phyloP scores from a whole-genome alignment of 2,329 filamentous ascomycete species.

The Aspergillus sp. region DNA sequence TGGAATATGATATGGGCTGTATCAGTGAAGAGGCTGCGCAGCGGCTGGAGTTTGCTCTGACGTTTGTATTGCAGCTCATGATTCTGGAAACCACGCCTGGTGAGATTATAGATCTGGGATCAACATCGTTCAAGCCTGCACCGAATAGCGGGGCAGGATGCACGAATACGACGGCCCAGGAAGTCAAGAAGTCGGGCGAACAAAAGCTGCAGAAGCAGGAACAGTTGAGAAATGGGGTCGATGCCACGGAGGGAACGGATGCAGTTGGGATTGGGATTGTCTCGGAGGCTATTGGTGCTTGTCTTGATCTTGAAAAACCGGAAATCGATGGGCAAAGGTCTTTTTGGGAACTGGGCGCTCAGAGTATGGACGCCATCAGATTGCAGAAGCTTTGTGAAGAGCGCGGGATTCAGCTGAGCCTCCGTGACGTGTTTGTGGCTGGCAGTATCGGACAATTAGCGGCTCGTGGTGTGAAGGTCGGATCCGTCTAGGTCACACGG shows the following conservation, averaged over 20 bases:
- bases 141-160: not conserved
- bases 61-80: not conserved
- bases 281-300: not conserved
- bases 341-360: not conserved
- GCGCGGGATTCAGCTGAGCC: not conserved
- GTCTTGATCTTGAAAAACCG: not conserved
- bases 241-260: not conserved
- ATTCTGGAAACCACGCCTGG: not conserved
- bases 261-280: not conserved
- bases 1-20: not conserved
- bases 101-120: not conserved
- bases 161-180: not conserved
- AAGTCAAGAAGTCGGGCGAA: not conserved
- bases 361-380: not conserved
- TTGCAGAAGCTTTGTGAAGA: not conserved
- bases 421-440: not conserved
- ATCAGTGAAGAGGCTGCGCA: not conserved
- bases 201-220: not conserved
- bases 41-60: not conserved
- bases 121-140: not conserved
- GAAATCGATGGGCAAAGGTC: not conserved
- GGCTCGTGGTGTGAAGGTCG: not conserved
- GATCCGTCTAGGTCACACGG: not conserved
- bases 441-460: not conserved
- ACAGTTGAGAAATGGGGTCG: not conserved